phyloP scores from a whole-genome alignment of 2,329 filamentous ascomycete species.

The Fusarium subglutinans region DNA sequence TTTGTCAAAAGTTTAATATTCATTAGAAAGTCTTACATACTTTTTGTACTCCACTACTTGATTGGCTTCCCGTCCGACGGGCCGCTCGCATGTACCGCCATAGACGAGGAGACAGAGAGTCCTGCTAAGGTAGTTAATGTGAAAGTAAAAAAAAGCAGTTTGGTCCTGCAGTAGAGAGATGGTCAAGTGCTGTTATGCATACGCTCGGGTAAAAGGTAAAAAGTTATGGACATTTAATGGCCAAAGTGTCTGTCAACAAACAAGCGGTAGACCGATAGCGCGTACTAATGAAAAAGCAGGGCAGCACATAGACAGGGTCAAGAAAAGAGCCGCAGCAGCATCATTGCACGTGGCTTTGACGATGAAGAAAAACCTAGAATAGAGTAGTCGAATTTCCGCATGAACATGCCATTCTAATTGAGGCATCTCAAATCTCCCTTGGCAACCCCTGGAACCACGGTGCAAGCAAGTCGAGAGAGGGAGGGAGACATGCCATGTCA shows the following conservation, averaged over 20 bases:
- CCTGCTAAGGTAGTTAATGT: background rate
- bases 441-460: constrained; percentile 14
- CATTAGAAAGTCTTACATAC: background rate
- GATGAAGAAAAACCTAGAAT: background rate
- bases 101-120: constrained; percentile 8
- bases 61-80: constrained; percentile 38
- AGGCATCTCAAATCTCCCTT: constrained; percentile 31
- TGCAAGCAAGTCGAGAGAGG: background rate
- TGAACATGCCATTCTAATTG: constrained; percentile 31
- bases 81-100: constrained; percentile 31
- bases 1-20: constrained; percentile 11
- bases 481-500: constrained; percentile 25
- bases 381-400: constrained; percentile 20
- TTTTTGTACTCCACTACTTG: constrained; percentile 21
- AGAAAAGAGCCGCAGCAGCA: constrained; percentile 35
- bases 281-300: background rate
- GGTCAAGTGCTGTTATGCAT: constrained; percentile 13
- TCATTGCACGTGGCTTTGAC: constrained; percentile 37
- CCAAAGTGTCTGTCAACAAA: constrained; percentile 16
- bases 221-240: constrained; percentile 22
- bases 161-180: background rate
- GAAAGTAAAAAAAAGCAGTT: background rate
- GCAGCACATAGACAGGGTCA: background rate
- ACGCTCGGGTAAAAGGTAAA: constrained; percentile 21
- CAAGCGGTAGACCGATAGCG: background rate